Base-by-base conservation (phyloP, 345 rosid genomes). In the Gossypium longicalyx region DNA sequence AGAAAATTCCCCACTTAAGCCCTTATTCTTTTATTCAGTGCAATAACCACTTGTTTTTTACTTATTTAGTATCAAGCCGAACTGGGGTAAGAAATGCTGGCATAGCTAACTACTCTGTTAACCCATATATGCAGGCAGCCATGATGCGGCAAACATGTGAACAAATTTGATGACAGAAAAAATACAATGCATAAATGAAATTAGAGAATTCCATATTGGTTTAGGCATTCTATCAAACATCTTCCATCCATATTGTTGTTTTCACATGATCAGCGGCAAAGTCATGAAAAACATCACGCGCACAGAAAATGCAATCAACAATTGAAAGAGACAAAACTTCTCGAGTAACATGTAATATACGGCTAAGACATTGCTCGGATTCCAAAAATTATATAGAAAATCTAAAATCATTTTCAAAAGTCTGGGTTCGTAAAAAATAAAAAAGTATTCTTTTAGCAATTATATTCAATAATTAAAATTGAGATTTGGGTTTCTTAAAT, bases 141-240 rank as follows among this genome's bases (percentile, higher is more conserved):
- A 62, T 62, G 47, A 27, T 13, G 19, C 43, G 10, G 12, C 23
- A 34, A 62, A 17, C 67, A 62, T 8, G 47, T 34, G 22, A 41
- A 62, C 47, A 62, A 34, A 38, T 62, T 62, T 17, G 2, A 62
- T 17, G 67, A 9, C 47, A 62, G 3, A 9, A 57, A 34, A 34
- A 62, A 16, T 34, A 38, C 47, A 62, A 34, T 62, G 20, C 45
- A 62, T 17, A 62, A 1, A 34, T 29, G 44, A 34, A 62, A n/a
- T 17, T 20, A 53, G 5, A 34, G 57, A 53, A 53, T n/a, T 53
- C 22, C 57, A 53, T 53, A 7, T 41, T 64, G 49, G 25, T 41
- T 64, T 12, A 64, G n/a, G 53, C 70, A 44, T 66, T 66, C 52
- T 66, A 66, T 44, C 70, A 66, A 66, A 66, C 53, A 66, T 20